These are phyloP conservation scores for Wickerhamomyces bovis DNA, from an alignment of 805 yeast genomes.

Conservation along the genomic window DNA sequence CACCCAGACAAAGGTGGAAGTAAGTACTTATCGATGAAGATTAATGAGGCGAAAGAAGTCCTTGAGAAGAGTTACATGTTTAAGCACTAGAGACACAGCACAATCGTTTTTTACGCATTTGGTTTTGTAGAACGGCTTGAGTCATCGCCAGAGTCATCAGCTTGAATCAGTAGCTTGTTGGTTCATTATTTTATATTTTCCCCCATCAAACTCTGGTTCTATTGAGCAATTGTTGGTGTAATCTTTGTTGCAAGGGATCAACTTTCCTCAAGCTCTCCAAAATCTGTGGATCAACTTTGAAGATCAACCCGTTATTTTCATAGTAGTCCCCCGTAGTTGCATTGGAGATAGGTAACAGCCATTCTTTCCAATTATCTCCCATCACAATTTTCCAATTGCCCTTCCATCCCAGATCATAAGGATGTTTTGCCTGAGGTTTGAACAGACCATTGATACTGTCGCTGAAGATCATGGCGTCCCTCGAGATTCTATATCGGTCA, in stretches of 20 bases:
- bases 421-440: slow-evolving; percentile 44
- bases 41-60: slow-evolving; percentile 79
- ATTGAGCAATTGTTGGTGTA: slow-evolving; percentile 5
- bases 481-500: slow-evolving; percentile 43
- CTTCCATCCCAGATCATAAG: slow-evolving; percentile 65
- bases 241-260: slow-evolving; percentile 38
- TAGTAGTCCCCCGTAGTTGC: slow-evolving; percentile 18
- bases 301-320: slow-evolving; percentile 45
- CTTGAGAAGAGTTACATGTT: slow-evolving; percentile 57
- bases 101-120: too few relatives aligned
- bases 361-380: slow-evolving; percentile 61
- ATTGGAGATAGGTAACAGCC: slow-evolving; percentile 60
- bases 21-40: slow-evolving; percentile 73
- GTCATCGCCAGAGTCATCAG: too few relatives aligned
- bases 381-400: slow-evolving; percentile 64
- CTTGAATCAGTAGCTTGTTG: too few relatives aligned
- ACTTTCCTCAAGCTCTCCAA: slow-evolving; percentile 35
- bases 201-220: neutral
- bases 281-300: slow-evolving; percentile 38
- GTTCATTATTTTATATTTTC: too few relatives aligned
- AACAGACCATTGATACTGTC: slow-evolving; percentile 22
- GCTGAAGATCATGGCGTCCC: slow-evolving; percentile 31
- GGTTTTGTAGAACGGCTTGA: neutral
- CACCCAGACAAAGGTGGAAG: slow-evolving; percentile 92
- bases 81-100: slow-evolving; percentile 11